Conservation (phyloP, 73 alveolate genomes). For the Blepharisma stoltei region DNA sequence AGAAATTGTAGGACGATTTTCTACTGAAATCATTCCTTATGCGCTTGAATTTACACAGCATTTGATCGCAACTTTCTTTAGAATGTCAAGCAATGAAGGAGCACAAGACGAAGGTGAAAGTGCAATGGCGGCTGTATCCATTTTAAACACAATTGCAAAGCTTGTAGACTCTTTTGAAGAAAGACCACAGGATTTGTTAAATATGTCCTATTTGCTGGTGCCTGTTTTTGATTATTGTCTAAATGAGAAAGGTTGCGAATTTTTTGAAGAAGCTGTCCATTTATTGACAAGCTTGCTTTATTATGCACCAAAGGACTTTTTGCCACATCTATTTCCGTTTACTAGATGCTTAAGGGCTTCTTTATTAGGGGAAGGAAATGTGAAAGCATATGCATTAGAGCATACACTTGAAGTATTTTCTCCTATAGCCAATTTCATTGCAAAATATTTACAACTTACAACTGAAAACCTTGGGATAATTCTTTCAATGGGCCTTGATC, state of each 20-base stretch:
- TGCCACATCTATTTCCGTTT: conserved; percentile 40
- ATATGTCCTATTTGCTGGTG: conserved; percentile 38
- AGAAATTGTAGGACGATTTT: conserved; percentile 45
- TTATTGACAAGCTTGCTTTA: conserved; percentile 54
- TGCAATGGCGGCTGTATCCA: conserved; percentile 58
- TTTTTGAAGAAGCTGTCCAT: conserved; percentile 59
- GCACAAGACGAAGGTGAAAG: conserved; percentile 70
- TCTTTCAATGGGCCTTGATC: neutral
- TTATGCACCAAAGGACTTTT: conserved; percentile 38
- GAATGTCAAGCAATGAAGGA: conserved; percentile 33
- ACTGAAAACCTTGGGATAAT: neutral
- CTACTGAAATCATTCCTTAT: conserved; percentile 55
- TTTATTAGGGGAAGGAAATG: conserved; percentile 28
- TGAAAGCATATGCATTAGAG: conserved; percentile 26
- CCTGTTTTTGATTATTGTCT: conserved; percentile 44
- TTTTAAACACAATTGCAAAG: conserved; percentile 39
- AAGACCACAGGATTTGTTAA: conserved; percentile 38
- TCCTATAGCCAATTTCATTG: conserved; percentile 12
- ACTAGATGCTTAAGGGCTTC: conserved; percentile 8
- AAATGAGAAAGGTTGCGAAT: conserved; percentile 33
- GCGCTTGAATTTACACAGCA: conserved; percentile 55
- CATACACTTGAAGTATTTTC: conserved; percentile 13
- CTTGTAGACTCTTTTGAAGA: conserved; percentile 45
- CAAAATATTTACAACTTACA: conserved; percentile 2
- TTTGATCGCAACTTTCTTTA: conserved; percentile 35